Evolutionary conservation across 163 green algal species (phyloP).

Genomic region (Prototheca wickerhamii): DNA sequence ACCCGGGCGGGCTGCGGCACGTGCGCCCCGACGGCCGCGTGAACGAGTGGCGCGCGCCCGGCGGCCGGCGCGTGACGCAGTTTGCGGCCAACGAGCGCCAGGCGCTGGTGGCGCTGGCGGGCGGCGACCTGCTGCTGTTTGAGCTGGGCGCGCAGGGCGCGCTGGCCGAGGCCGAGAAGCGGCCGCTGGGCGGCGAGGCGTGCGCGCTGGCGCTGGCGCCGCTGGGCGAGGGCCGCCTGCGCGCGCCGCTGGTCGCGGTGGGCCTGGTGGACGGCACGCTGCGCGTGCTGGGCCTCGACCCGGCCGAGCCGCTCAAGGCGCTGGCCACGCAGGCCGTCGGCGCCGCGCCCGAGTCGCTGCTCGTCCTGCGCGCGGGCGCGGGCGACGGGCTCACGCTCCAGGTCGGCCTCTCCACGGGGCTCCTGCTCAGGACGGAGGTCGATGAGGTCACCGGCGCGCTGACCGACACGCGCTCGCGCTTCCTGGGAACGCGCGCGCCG

Average conservation of each 20-base stretch:
- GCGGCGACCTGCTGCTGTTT: constrained; percentile 92
- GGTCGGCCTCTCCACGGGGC: constrained; percentile 78
- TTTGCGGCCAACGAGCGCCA: constrained; percentile 82
- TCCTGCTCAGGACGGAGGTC: constrained; percentile 89
- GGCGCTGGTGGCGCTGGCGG: constrained; percentile 76
- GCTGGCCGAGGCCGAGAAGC: constrained; percentile 85
- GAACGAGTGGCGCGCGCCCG: constrained; percentile 93
- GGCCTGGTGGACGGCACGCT: constrained; percentile 78
- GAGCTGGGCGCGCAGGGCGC: constrained; percentile 81
- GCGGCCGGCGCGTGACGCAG: constrained; percentile 59
- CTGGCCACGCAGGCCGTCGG: constrained; percentile 35
- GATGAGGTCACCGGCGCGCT: constrained; percentile 66
- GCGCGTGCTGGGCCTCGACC: constrained; percentile 78
- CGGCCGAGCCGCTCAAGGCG: constrained; percentile 67
- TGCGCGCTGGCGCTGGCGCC: constrained; percentile 76
- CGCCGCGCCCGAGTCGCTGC: constrained; percentile 55
- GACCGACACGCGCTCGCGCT: constrained; percentile 81
- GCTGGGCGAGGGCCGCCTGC: constrained; percentile 71
- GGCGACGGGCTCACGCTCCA: constrained; percentile 73
- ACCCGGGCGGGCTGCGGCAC: constrained; percentile 83
- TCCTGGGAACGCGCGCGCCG: constrained; percentile 79
- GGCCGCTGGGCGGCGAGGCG: constrained; percentile 85
- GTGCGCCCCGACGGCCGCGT: constrained; percentile 83
- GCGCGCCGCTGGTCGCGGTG: constrained; percentile 61
- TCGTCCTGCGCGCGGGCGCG: constrained; percentile 63